These are phyloP conservation scores for Catharanthus roseus DNA, from an alignment of 257 asterid genomes.

Conservation along the genomic window DNA sequence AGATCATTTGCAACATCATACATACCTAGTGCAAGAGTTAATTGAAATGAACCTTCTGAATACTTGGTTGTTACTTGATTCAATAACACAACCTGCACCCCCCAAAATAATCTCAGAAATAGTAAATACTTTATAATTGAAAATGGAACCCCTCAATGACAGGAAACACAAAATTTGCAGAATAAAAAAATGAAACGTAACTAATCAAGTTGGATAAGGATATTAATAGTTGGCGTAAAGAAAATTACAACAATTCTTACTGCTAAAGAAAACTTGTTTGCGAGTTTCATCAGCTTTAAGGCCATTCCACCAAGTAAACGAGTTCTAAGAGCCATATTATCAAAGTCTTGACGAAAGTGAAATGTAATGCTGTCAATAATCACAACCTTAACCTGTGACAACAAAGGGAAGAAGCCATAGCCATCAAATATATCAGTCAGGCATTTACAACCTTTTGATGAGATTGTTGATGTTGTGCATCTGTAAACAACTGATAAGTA, in stretches of 20 bases:
- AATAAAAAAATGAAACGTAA: neutral
- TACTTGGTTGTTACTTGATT: constrained; percentile 91
- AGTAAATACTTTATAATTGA: neutral
- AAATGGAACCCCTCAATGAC: neutral
- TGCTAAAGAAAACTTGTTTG: constrained; percentile 68
- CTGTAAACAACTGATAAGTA: constrained; percentile 6
- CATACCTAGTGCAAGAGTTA: constrained; percentile 90
- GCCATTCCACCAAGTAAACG: constrained; percentile 84
- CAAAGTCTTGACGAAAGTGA: constrained; percentile 96
- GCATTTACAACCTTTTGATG: neutral
- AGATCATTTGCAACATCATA: neutral
- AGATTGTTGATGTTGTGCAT: neutral
- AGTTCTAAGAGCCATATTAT: constrained; percentile 92
- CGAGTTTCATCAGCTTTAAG: constrained; percentile 82
- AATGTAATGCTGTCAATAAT: constrained; percentile 85
- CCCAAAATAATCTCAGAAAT: constrained; percentile 21
- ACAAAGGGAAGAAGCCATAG: neutral
- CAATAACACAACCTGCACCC: constrained; percentile 75
- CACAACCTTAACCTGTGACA: constrained; percentile 70
- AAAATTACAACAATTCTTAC: constrained; percentile 38
- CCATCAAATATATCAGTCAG: constrained; percentile 4
- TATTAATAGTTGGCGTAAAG: neutral
- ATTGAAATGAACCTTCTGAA: constrained; percentile 71
- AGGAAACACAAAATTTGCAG: neutral
- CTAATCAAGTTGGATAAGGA: neutral